These are phyloP conservation scores for Tilletia walkeri DNA, from an alignment of 1,284 basidiomycete genomes.

Conservation along the genomic window DNA sequence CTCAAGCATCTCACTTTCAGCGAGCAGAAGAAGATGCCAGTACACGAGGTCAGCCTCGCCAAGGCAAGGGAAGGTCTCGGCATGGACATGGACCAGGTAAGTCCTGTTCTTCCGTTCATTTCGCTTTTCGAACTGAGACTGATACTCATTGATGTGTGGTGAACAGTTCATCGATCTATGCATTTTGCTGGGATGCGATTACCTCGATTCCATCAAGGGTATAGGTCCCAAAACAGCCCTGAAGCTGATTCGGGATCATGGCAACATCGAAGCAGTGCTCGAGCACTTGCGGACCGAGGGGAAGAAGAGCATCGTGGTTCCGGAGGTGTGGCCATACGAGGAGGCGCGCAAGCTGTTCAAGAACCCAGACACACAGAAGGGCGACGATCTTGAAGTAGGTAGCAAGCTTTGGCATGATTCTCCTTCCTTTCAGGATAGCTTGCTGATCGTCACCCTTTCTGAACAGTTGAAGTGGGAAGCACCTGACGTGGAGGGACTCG, in stretches of 20 bases:
- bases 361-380: slow-evolving; percentile 82
- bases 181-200: slow-evolving; percentile 95
- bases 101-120: not conserved
- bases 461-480: slow-evolving; percentile 84
- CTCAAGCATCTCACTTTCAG: slow-evolving; percentile 95
- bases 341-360: slow-evolving; percentile 87
- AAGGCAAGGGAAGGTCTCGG: slow-evolving; percentile 81
- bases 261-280: slow-evolving; percentile 76
- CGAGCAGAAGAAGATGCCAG: slow-evolving; percentile 98
- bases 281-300: slow-evolving; percentile 65
- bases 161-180: slow-evolving; percentile 87
- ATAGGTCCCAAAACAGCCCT: slow-evolving; percentile 93
- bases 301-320: slow-evolving; percentile 62
- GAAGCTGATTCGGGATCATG: slow-evolving; percentile 85
- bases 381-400: slow-evolving; percentile 78
- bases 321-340: slow-evolving; percentile 94
- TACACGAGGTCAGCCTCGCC: slow-evolving; percentile 82
- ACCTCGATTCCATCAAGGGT: slow-evolving; percentile 92
- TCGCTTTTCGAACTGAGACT: not conserved
- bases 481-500: slow-evolving; percentile 88
- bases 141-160: not conserved
- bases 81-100: slow-evolving; percentile 85
- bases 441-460: not conserved
- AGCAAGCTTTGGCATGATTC: not conserved
- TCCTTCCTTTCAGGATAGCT: not conserved